Evolutionary conservation across 768 basidiomycete genomes (phyloP), one percentile per base, ranked within the genome.

Genomic region (Cystofilobasidium ferigula): DNA sequence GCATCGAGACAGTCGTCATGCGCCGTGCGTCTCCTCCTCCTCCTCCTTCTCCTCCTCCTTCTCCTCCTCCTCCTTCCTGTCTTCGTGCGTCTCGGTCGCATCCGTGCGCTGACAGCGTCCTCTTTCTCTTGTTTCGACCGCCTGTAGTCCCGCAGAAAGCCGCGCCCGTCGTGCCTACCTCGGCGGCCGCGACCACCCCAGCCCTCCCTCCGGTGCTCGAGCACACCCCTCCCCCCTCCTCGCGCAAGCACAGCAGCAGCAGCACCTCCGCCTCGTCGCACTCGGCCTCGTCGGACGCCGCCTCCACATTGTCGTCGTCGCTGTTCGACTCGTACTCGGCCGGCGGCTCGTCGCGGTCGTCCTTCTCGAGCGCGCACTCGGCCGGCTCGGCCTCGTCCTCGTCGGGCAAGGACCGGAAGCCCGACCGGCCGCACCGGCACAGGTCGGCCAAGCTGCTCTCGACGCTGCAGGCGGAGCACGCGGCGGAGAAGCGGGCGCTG

Each of bases 1-100:
- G 63, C 8, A 43, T 64, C 32, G 63, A 57, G 40, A 10, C 30
- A 2, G 56, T 57, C 24, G 36, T 64, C 43, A 57, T 64, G 56
- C 45, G 38, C 20, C 26, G 62, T 63, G 30, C 22, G 62, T 54
- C 40, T 16, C 14, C 5, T 2, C 16, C 61, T 40, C 20, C 24
- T 34, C n/a, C n/a, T n/a, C n/a, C n/a, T n/a, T n/a, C n/a, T n/a
- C n/a, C n/a, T n/a, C n/a, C n/a, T n/a, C n/a, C n/a, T n/a, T n/a
- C n/a, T n/a, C n/a, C n/a, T n/a, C n/a, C n/a, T n/a, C n/a, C n/a
- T n/a, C n/a, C n/a, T n/a, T n/a, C n/a, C n/a, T n/a, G n/a, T n/a
- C n/a, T n/a, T n/a, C n/a, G n/a, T n/a, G n/a, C n/a, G n/a, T n/a
- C n/a, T n/a, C n/a, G n/a, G n/a, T n/a, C n/a, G n/a, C n/a, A n/a